phyloP scores from a whole-genome alignment of 352 stramenopile genomes.

The Detonula confervacea region DNA sequence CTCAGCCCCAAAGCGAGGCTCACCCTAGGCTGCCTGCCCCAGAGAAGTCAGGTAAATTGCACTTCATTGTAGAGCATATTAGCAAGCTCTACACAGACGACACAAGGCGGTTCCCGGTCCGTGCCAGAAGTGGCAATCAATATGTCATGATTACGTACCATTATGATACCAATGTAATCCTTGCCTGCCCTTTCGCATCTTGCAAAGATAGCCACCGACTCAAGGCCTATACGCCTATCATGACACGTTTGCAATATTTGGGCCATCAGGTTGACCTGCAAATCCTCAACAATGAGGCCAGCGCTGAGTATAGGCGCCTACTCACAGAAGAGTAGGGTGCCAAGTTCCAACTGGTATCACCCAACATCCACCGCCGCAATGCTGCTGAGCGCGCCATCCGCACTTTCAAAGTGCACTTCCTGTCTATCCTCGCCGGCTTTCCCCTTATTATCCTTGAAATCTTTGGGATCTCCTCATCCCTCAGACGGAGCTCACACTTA shows the following conservation, averaged over 20 bases:
- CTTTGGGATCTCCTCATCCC: background rate
- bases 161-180: background rate
- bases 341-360: conserved; percentile 10
- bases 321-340: background rate
- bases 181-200: background rate
- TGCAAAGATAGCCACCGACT: background rate
- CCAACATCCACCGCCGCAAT: conserved; percentile 43
- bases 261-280: conserved; percentile 11
- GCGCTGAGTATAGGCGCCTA: background rate
- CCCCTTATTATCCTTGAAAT: background rate
- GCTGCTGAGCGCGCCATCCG: conserved; percentile 43
- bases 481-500: background rate
- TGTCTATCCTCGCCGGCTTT: background rate
- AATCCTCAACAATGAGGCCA: conserved; percentile 23
- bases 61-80: background rate
- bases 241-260: background rate
- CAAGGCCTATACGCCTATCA: background rate
- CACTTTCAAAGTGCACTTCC: conserved; percentile 6
- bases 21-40: background rate
- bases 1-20: background rate
- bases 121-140: conserved; percentile 44
- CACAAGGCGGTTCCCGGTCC: conserved; percentile 43
- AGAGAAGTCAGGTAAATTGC: background rate
- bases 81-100: conserved; percentile 48
- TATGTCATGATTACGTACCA: conserved; percentile 8